Conservation (phyloP, 208 protist species). For the Trypanosoma platydactyli region DNA sequence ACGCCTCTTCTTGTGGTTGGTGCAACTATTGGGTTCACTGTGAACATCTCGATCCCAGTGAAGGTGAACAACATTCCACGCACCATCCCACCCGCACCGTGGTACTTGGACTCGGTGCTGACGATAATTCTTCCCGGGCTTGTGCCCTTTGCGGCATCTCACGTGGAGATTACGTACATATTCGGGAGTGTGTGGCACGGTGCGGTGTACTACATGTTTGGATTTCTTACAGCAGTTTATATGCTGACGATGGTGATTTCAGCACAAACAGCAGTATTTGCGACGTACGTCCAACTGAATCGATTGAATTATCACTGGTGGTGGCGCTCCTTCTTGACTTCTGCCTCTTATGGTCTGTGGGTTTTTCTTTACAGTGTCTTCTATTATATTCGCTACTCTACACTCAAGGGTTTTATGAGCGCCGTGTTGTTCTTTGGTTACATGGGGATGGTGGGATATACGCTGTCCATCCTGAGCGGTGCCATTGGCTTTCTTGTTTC, state of each 20-base stretch:
- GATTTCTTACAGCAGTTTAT: constrained; percentile 95
- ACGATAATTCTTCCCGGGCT: constrained; percentile 58
- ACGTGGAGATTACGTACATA: constrained; percentile 97
- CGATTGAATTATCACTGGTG: constrained; percentile 95
- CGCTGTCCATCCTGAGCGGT: constrained; percentile 47
- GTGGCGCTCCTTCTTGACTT: constrained; percentile 92
- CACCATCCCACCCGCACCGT: constrained; percentile 87
- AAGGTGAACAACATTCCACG: constrained; percentile 92
- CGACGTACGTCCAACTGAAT: constrained; percentile 96
- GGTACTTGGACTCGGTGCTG: constrained; percentile 47
- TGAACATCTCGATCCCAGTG: constrained; percentile 55
- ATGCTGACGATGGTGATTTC: constrained; percentile 92
- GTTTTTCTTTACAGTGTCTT: constrained; percentile 91
- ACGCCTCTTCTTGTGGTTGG: constrained; percentile 92
- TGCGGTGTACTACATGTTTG: constrained; percentile 95
- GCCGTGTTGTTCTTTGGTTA: constrained; percentile 71
- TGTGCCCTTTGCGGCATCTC: constrained; percentile 96
- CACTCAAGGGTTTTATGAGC: constrained; percentile 47
- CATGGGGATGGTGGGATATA: constrained; percentile 40
- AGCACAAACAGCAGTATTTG: constrained; percentile 93
- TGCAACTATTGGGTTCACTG: constrained; percentile 87
- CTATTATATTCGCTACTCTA: constrained; percentile 78
- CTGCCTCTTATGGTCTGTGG: constrained; percentile 80
- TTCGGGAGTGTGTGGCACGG: constrained; percentile 89
- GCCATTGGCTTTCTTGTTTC: constrained; percentile 53